Conservation (phyloP, 805 yeast species). For the Maudiozyma pseudohumilis region DNA sequence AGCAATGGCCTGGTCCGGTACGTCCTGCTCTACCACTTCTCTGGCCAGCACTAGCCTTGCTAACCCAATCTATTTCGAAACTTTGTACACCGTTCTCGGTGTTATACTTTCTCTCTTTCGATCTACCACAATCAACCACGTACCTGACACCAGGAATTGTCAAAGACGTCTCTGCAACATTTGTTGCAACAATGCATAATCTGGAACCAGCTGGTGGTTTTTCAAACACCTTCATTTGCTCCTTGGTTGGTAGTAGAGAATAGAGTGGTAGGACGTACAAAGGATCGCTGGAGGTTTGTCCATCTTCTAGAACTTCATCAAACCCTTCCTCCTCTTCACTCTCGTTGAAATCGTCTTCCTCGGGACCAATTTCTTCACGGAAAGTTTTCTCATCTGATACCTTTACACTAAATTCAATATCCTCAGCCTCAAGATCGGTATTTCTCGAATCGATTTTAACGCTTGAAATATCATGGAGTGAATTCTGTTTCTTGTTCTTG, state of each 20-base stretch:
- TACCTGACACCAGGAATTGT: constrained; percentile 93
- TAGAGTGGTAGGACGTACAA: constrained; percentile 85
- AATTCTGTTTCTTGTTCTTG: constrained; percentile 16
- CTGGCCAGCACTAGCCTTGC: constrained; percentile 93
- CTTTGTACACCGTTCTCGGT: constrained; percentile 86
- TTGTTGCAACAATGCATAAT: constrained; percentile 88
- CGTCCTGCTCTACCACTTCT: constrained; percentile 97
- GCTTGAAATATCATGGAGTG: constrained; percentile 31
- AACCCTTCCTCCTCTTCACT: constrained; percentile 47
- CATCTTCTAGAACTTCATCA: constrained; percentile 62
- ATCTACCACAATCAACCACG: constrained; percentile 90
- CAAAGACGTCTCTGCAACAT: constrained; percentile 94
- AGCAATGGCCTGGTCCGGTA: constrained; percentile 98
- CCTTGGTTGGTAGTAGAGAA: constrained; percentile 85
- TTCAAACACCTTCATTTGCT: constrained; percentile 88
- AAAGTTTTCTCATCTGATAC: constrained; percentile 27
- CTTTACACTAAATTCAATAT: constrained; percentile 60
- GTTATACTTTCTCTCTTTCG: constrained; percentile 78
- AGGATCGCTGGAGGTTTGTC: constrained; percentile 66
- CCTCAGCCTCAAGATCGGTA: constrained; percentile 78
- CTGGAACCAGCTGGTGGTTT: constrained; percentile 79
- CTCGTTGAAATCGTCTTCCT: constrained; percentile 25
- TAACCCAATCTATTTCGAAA: constrained; percentile 82
- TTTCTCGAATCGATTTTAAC: constrained; percentile 46
- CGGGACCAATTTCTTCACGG: constrained; percentile 27